A percentile compares a stretch with the other conserved stretches of the same genome.
Conservation (phyloP, 1,284 basidiomycete genomes). For the Cutaneotrichosporon cutaneum region DNA sequence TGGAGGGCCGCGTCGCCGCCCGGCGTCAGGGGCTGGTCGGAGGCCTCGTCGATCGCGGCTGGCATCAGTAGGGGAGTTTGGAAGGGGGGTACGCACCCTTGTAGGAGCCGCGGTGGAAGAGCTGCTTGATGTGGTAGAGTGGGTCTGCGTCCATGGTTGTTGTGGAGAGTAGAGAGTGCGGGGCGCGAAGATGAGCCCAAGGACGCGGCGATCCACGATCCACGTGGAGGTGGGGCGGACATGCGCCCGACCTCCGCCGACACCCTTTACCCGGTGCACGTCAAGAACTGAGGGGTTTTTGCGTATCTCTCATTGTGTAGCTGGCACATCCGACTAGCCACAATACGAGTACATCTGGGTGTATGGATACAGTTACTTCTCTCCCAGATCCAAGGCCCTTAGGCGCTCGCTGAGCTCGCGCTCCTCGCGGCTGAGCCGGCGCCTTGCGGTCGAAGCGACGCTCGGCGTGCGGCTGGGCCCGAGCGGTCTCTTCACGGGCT, state of each 20-base stretch:
- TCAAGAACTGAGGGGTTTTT: too few species aligned
- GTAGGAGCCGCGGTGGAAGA: constrained; percentile 69
- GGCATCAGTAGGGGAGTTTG: constrained; percentile 4
- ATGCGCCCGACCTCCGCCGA: too few species aligned
- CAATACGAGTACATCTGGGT: neutral
- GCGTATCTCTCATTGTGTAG: too few species aligned
- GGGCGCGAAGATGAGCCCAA: neutral
- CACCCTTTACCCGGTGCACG: too few species aligned
- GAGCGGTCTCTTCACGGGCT: neutral
- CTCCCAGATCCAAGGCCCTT: constrained; percentile 23
- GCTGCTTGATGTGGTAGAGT: constrained; percentile 78
- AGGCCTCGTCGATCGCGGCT: constrained; percentile 50
- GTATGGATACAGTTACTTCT: constrained; percentile 1
- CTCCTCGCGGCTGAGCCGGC: constrained; percentile 33
- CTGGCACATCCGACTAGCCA: too few species aligned
- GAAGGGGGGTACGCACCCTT: constrained; percentile 37
- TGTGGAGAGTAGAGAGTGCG: neutral
- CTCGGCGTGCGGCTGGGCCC: constrained; percentile 16
- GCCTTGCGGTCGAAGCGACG: constrained; percentile 9
- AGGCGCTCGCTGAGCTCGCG: constrained; percentile 42
- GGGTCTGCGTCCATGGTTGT: constrained; percentile 71
- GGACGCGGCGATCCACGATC: neutral
- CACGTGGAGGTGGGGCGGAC: constrained; percentile 2
- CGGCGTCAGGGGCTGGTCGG: constrained; percentile 34
- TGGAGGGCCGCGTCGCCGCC: constrained; percentile 46